phyloP scores from a whole-genome alignment of 306 rosid genomes.

The Lablab purpureus region DNA sequence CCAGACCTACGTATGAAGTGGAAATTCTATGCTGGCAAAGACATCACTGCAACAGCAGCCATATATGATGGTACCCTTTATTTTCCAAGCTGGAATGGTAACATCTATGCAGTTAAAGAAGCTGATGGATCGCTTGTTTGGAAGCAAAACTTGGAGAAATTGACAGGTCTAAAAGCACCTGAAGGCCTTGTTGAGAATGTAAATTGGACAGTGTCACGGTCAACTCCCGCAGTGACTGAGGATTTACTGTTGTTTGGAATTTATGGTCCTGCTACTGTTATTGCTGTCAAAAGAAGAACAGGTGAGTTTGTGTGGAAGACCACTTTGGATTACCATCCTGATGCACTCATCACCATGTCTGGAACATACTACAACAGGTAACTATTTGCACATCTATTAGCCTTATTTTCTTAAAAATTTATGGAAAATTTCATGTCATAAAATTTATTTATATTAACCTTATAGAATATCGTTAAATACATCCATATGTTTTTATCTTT shows the following conservation, averaged over 20 bases:
- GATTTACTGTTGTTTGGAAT: slow-evolving; percentile 45
- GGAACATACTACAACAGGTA: slow-evolving; percentile 67
- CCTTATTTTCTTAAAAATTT: not conserved
- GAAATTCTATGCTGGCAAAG: slow-evolving; percentile 65
- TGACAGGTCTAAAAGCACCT: slow-evolving; percentile 60
- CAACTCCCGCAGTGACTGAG: slow-evolving; percentile 61
- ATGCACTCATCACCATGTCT: slow-evolving; percentile 62
- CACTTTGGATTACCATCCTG: slow-evolving; percentile 47
- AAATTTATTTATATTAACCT: not conserved
- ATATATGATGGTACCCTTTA: slow-evolving; percentile 56
- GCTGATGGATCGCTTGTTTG: slow-evolving; percentile 48
- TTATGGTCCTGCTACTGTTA: slow-evolving; percentile 66
- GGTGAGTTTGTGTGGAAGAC: slow-evolving; percentile 64
- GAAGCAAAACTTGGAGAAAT: slow-evolving; percentile 46
- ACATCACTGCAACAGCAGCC: slow-evolving; percentile 69
- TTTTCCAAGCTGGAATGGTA: slow-evolving; percentile 82
- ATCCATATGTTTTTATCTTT: not conserved
- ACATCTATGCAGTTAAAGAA: slow-evolving; percentile 59
- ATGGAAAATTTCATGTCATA: not conserved
- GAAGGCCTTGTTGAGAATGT: slow-evolving; percentile 49
- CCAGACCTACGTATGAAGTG: slow-evolving; percentile 56
- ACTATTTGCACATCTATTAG: not conserved
- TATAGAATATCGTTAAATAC: not conserved
- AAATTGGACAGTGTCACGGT: slow-evolving; percentile 58
- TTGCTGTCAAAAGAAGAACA: slow-evolving; percentile 56